Percentiles rank a stretch among this genome's conserved stretches.
Evolutionary conservation across 2,329 filamentous ascomycete species (phyloP).

Genomic region (Colletotrichum zoysiae): DNA sequence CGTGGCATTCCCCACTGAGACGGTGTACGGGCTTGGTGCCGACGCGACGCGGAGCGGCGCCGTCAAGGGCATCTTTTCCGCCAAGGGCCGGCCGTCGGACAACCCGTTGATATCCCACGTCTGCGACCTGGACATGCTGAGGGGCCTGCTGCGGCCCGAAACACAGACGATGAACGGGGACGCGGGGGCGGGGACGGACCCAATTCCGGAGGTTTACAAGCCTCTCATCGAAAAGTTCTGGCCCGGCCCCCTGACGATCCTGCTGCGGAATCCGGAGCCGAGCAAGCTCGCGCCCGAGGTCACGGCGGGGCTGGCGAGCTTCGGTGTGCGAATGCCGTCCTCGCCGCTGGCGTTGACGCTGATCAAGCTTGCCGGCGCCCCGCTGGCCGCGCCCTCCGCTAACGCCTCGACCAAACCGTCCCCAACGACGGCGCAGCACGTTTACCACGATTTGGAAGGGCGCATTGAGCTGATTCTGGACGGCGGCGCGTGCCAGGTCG

Average conservation of each 20-base stretch:
- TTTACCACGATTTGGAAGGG: constrained; percentile 84
- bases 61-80: constrained; percentile 91
- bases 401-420: constrained; percentile 95
- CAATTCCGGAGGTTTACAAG: constrained; percentile 80
- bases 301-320: constrained; percentile 85
- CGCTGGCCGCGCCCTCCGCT: constrained; percentile 91
- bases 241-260: constrained; percentile 93
- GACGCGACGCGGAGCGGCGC: constrained; percentile 89
- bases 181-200: constrained; percentile 47
- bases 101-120: constrained; percentile 97
- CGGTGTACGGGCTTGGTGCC: constrained; percentile 96
- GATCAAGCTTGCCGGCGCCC: constrained; percentile 82
- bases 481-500: constrained; percentile 86
- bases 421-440: constrained; percentile 90
- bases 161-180: constrained; percentile 31
- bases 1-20: constrained; percentile 97
- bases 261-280: constrained; percentile 79
- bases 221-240: constrained; percentile 87
- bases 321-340: constrained; percentile 90
- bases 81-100: constrained; percentile 90
- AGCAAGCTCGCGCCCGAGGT: constrained; percentile 89
- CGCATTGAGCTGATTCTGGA: constrained; percentile 90
- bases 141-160: constrained; percentile 65
- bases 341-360: constrained; percentile 87
- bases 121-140: constrained; percentile 82